Evolutionary conservation across 306 rosid genomes (phyloP), one percentile per base, ranked within the genome.

Genomic region (Sindora glabra): DNA sequence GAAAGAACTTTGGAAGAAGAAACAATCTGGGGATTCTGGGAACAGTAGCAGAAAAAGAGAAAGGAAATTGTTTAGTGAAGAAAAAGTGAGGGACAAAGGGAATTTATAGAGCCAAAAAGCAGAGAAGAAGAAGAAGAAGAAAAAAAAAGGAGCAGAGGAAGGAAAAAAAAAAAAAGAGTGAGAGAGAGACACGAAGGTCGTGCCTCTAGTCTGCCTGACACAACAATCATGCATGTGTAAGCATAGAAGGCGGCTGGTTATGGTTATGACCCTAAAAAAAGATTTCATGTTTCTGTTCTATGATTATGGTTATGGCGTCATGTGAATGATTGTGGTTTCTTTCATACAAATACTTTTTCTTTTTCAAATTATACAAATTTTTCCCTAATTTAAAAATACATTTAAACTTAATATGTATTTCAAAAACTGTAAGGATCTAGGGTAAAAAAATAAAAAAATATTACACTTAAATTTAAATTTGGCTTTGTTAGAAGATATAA

Each of bases 221-320:
- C 66, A 79, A 72, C 97, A 94, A 94, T 94, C 99, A 89, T 94
- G 89, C 83, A 82, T 65, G 77, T 77, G 97, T 82, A 94, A 94
- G 95, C 99, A 89, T 80, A 94, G 94, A 94, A 89, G 99, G 89
- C 99, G 99, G 99, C 99, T 89, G 94, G 90, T 79, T 86, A 82
- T 89, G 94, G 90, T 79, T 86, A 82, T 68, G 82, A 80, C 73
- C 73, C 84, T 65, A 68, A 74, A n/a, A n/a, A n/a, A 80, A 81
- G 83, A 78, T 75, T 72, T 74, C 64, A 45, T 71, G 78, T 78
- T 76, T 64, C 22, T 65, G 68, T 55, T 75, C 67, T 68, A 74
- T 70, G 78, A 74, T 75, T 80, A 75, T 79, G 83, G 29, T 47
- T 58, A 71, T 82, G 85, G 94, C 94, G 85, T 86, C 85, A 86